Base-by-base conservation (phyloP, 495 filamentous ascomycete species). In the Lasiosphaeriaceae sp. region DNA sequence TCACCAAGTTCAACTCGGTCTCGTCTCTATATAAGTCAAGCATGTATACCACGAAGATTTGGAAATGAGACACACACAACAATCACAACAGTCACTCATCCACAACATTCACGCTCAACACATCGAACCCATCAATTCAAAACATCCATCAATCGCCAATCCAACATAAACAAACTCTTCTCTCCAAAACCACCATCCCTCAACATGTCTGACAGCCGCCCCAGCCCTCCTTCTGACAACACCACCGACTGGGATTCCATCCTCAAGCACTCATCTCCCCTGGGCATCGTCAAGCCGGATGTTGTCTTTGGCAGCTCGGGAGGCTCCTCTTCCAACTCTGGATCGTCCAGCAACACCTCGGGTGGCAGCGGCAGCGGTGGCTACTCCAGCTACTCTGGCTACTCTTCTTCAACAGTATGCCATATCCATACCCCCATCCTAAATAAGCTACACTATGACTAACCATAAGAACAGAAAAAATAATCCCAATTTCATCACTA, bases 281-380 rank as follows among this genome's bases (percentile, higher is more conserved):
- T 64, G 20, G 61, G 61, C 11, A 64, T 64, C 61, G 57, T 64
- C 34, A 64, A 64, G 57, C 61, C 61, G 16, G 57, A 54, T 50
- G 50, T 60, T 29, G 61, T 64, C 49, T 64, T 64, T 46, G 56
- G 29, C 44, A 37, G 43, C 44, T 29, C 23, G n/a, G n/a, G n/a
- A 19, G 17, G 37, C 35, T 24, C 19, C 8, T 43, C 39, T 41
- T 55, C 37, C 11, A 29, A n/a, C 22, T 55, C 52, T 6, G 34
- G 51, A 35, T 34, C 22, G 8, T 47, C 45, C 6, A 7, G 17
- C 19, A 22, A 16, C 22, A 47, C 5, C 12, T 47, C 45, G 1
- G 45, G 45, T 22, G 16, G 39, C 39, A 43, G 39, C 39, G 2
- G 39, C 39, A 31, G 26, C 26, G 9, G 26, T 31, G 26, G 26